These are phyloP conservation scores for Exophiala bonariae DNA, from an alignment of 2,329 filamentous ascomycete genomes.

Conservation along the genomic window DNA sequence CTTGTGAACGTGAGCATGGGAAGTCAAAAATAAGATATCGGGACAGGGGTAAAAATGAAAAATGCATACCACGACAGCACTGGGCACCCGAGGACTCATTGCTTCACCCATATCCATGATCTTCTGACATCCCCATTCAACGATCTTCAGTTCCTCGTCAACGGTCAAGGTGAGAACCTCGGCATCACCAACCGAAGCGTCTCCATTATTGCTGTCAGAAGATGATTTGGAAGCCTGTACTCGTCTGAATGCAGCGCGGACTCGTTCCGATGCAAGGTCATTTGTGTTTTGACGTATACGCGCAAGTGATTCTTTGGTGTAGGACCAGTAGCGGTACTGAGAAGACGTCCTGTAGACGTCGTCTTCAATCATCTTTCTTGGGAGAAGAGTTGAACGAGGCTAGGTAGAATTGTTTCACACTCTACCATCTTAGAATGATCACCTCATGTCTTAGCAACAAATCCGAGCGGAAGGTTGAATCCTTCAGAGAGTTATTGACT, in stretches of 20 bases:
- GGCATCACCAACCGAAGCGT: slow-evolving; percentile 38
- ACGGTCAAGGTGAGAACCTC: slow-evolving; percentile 70
- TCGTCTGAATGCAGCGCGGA: slow-evolving; percentile 58
- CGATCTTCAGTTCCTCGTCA: slow-evolving; percentile 77
- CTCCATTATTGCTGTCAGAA: slow-evolving; percentile 35
- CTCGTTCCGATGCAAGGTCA: slow-evolving; percentile 69
- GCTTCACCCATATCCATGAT: slow-evolving; percentile 59
- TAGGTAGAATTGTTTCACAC: too few species aligned
- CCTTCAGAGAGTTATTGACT: too few species aligned
- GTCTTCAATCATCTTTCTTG: slow-evolving; percentile 81
- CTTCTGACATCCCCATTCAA: slow-evolving; percentile 73
- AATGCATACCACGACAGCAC: slow-evolving; percentile 50
- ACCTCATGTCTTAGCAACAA: too few species aligned
- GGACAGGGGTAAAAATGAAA: not conserved
- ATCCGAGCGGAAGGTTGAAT: too few species aligned
- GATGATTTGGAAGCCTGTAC: slow-evolving; percentile 38
- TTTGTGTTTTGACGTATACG: slow-evolving; percentile 78
- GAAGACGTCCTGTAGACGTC: slow-evolving; percentile 85
- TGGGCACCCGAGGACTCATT: slow-evolving; percentile 52
- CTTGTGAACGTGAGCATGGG: slow-evolving; percentile 42
- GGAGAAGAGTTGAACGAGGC: too few species aligned
- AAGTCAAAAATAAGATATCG: too few species aligned
- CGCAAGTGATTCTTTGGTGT: slow-evolving; percentile 70
- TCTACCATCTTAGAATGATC: too few species aligned
- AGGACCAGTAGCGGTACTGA: slow-evolving; percentile 92